Evolutionary conservation across 805 yeast genomes (phyloP).

Genomic region (Wickerhamiella kurtzmanii): DNA sequence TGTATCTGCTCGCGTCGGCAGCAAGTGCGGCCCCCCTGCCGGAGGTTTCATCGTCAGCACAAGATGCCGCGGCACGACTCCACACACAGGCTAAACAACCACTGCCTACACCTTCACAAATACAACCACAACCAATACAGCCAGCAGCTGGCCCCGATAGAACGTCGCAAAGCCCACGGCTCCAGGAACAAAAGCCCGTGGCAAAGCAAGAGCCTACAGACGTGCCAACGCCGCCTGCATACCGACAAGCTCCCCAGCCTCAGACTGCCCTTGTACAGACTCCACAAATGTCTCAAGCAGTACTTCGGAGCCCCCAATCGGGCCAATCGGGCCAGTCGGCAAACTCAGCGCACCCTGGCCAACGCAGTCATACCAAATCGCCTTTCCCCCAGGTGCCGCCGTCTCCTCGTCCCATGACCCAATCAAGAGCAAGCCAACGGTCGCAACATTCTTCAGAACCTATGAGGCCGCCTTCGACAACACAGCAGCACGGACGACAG

Average conservation of each 20-base stretch:
- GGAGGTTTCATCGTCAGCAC: background rate
- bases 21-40: background rate
- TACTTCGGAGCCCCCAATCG: background rate
- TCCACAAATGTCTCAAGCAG: background rate
- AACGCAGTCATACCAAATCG: background rate
- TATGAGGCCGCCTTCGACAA: slow-evolving; percentile 4
- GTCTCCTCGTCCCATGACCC: background rate
- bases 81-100: no score
- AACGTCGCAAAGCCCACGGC: background rate
- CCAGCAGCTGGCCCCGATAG: background rate
- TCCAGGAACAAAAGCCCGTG: no score
- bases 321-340: no score
- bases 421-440: background rate
- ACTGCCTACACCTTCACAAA: no score
- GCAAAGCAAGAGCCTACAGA: no score
- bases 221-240: no score
- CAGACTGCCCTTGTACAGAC: no score
- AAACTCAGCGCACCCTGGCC: background rate
- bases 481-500: slow-evolving; percentile 5
- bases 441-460: background rate
- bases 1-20: background rate
- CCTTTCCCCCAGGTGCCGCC: background rate
- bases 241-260: no score
- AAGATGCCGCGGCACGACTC: no score
- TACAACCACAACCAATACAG: background rate